A percentile compares a stretch with the other conserved stretches of the same genome.
Conservation (phyloP, 2,329 filamentous ascomycete species). For the Rhytidhysteron rufulum region DNA sequence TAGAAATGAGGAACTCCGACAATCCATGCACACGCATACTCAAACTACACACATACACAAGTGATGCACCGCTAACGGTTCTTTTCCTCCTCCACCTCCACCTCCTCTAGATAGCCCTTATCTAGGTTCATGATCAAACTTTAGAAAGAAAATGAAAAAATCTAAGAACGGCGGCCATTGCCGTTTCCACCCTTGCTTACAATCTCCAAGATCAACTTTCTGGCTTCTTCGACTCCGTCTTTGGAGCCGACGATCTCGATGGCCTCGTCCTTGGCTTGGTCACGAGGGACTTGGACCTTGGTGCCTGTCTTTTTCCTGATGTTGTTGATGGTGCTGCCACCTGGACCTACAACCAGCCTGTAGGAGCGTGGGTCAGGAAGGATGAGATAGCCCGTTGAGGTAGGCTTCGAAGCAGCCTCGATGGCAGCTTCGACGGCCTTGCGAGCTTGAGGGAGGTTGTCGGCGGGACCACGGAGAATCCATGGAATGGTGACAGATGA, state of each 20-base stretch:
- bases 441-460: slow-evolving; percentile 79
- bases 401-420: slow-evolving; percentile 65
- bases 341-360: slow-evolving; percentile 83
- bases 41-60: too few relatives aligned
- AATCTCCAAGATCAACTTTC: slow-evolving; percentile 81
- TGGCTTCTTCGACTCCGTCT: slow-evolving; percentile 81
- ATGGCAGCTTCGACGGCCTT: slow-evolving; percentile 69
- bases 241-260: slow-evolving; percentile 82
- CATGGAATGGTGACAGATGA: slow-evolving; percentile 68
- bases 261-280: slow-evolving; percentile 70
- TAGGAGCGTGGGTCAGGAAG: slow-evolving; percentile 87
- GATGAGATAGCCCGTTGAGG: slow-evolving; percentile 78
- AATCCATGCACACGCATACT: too few relatives aligned
- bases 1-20: too few relatives aligned
- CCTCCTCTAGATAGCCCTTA: too few relatives aligned
- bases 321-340: slow-evolving; percentile 84
- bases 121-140: too few relatives aligned
- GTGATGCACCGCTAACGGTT: too few relatives aligned
- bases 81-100: too few relatives aligned
- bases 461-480: slow-evolving; percentile 75
- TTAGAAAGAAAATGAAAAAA: too few relatives aligned
- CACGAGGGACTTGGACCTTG: slow-evolving; percentile 87
- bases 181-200: slow-evolving; percentile 46
- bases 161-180: background rate
- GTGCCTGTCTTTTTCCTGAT: slow-evolving; percentile 92